Conservation (phyloP, 2,329 filamentous ascomycete species). For the Byssothecium circinans region DNA sequence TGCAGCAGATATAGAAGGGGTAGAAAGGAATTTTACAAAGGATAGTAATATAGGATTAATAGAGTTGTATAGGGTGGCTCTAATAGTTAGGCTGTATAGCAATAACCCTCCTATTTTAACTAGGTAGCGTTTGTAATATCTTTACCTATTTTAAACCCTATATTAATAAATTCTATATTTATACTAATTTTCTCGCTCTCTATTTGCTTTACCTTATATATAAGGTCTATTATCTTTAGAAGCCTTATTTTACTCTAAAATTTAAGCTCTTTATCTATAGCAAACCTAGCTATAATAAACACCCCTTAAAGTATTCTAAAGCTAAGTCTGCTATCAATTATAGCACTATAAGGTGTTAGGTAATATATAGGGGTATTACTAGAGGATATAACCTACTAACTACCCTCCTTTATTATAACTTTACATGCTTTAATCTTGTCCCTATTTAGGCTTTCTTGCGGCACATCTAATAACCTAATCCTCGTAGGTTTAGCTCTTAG, state of each 20-base stretch:
- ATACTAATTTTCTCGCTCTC: slow-evolving; percentile 6
- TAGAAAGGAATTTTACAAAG: not conserved
- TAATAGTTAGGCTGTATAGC: too few species aligned
- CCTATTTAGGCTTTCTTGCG: not conserved
- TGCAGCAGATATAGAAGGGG: too few species aligned
- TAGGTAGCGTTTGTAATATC: slow-evolving; percentile 1
- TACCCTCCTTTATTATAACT: slow-evolving; percentile 1
- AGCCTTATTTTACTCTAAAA: slow-evolving; percentile 1
- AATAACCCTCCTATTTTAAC: too few species aligned
- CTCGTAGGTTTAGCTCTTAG: not conserved
- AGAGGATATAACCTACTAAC: not conserved
- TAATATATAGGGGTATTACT: not conserved
- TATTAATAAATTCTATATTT: slow-evolving; percentile 1
- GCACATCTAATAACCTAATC: not conserved
- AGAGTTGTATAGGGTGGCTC: not conserved
- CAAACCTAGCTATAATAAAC: slow-evolving; percentile 4
- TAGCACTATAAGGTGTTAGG: slow-evolving; percentile 1
- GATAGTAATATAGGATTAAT: not conserved
- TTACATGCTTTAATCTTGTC: not conserved
- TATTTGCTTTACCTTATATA: slow-evolving; percentile 1
- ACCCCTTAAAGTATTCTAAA: not conserved
- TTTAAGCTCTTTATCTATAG: slow-evolving; percentile 3
- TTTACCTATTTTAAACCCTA: not conserved
- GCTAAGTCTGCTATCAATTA: slow-evolving; percentile 4
- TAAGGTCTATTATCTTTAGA: not conserved